Conservation (phyloP, 176 grass and related monocot species). For the Bothriochloa decipiens region DNA sequence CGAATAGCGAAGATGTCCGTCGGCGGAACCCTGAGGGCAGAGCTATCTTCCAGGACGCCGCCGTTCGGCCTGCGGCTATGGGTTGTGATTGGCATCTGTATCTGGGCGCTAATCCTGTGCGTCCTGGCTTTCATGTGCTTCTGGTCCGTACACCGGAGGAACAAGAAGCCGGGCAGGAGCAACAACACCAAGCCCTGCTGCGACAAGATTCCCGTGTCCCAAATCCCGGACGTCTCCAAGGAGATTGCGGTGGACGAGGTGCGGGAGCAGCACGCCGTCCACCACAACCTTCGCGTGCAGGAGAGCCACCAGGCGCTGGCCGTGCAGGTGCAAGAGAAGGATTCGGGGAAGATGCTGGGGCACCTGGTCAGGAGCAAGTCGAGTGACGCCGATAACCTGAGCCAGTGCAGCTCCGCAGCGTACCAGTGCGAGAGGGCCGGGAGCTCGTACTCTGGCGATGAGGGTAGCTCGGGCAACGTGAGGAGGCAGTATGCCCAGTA, state of each 20-base stretch:
- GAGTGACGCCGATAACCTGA: conserved; percentile 57
- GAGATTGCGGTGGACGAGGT: conserved; percentile 74
- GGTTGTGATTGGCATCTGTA: conserved; percentile 40
- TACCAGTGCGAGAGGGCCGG: conserved; percentile 63
- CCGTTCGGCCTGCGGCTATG: conserved; percentile 33
- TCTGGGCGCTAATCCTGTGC: conserved; percentile 54
- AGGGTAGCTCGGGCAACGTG: conserved; percentile 45
- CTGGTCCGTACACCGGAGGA: conserved; percentile 55
- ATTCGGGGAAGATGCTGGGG: conserved; percentile 32
- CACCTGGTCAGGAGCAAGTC: conserved; percentile 52
- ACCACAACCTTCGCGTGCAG: conserved; percentile 40
- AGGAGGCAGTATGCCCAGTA: conserved; percentile 40
- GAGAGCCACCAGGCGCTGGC: conserved; percentile 34
- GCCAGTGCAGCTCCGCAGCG: conserved; percentile 64
- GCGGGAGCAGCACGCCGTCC: conserved; percentile 19
- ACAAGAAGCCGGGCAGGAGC: conserved; percentile 45
- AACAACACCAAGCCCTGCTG: conserved; percentile 44
- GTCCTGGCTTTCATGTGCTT: conserved; percentile 65
- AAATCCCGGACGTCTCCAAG: conserved; percentile 78
- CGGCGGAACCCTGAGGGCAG: neutral
- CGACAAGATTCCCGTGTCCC: conserved; percentile 56
- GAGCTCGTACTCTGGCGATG: conserved; percentile 57
- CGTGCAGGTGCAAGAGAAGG: conserved; percentile 42
- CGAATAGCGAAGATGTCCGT: neutral
- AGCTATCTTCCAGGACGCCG: conserved; percentile 30